phyloP scores from a whole-genome alignment of 169 alveolate genomes.

The Eimeria sp. region DNA sequence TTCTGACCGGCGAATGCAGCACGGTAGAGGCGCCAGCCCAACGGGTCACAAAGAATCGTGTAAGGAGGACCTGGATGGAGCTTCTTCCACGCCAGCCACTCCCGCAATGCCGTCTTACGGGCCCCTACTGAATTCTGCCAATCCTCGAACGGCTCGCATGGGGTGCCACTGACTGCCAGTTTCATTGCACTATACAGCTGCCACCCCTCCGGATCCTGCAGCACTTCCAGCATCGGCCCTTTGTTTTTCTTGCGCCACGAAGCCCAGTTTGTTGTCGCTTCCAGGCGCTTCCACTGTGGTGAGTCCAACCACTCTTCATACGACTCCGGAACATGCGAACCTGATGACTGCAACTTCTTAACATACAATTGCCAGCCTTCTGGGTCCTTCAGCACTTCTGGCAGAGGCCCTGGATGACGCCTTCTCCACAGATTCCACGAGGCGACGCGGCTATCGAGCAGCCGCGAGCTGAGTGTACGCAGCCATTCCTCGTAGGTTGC shows the following conservation, averaged over 20 bases:
- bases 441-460: conserved; percentile 34
- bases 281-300: conserved; percentile 62
- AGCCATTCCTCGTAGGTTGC: conserved; percentile 78
- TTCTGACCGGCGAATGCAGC: conserved; percentile 57
- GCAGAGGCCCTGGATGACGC: conserved; percentile 72
- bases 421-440: conserved; percentile 70
- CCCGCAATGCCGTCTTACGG: conserved; percentile 61
- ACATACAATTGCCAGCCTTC: conserved; percentile 73
- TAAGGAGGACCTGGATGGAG: conserved; percentile 64
- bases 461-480: conserved; percentile 22
- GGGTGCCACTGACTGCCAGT: conserved; percentile 46
- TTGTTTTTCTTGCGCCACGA: conserved; percentile 63
- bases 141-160: conserved; percentile 53
- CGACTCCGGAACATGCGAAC: conserved; percentile 58
- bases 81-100: conserved; percentile 72
- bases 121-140: conserved; percentile 44
- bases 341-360: conserved; percentile 35
- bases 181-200: conserved; percentile 71
- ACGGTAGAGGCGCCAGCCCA: conserved; percentile 77
- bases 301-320: conserved; percentile 73
- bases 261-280: conserved; percentile 73
- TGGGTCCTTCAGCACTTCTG: conserved; percentile 72
- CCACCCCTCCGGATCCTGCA: conserved; percentile 81
- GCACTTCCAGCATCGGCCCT: conserved; percentile 75
- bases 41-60: conserved; percentile 29